Base-by-base conservation (phyloP, 257 asterid species). In the Handroanthus guayacan region DNA sequence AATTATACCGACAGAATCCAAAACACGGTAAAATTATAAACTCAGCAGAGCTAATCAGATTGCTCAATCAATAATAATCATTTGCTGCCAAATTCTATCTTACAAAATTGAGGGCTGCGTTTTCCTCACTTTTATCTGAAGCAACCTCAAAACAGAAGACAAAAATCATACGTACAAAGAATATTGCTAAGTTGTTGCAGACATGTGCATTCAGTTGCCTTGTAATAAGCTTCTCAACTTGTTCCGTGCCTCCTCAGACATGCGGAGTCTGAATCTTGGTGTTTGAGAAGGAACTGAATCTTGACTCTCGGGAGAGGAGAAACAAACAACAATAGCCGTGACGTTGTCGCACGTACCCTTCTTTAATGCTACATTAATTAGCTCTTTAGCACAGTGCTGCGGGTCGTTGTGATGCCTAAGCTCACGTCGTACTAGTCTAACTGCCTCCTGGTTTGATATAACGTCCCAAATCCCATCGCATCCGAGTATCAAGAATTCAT, bases 401-500 rank as follows among this genome's bases (percentile, higher is more conserved):
- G 97, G 98, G 80, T 92, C 95, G 39, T 82, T 78, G 37, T 90
- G 89, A 71, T 50, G 70, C 82, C 86, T 83, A 18, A 95, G 97
- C 87, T 87, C 91, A 16, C 70, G 73, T 3, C 86, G 86, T 41
- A 92, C 97, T 5, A 95, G 67, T 74, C 91, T 69, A 3, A 95
- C 96, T 0, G 98, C 98, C 14, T 91, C 98, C 86, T 95, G 91
- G 82, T 92, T 95, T 1, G 97, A 85, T 82, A 95, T 71, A 25
- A 88, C 97, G 48, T 95, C 99, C 99, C 99, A 95, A 20, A 95
- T 82, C 60, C 99, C 99, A 80, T 95, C 99, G 4, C 98, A 95
- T 34, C 89, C 98, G 31, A 95, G 80, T 48, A 95, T 92, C 89
- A 95, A 65, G 84, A 95, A 95, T 61, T 95, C 99, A 3, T 95